Conservation (phyloP, 805 yeast species). For the Kluyveromyces dobzhanskii region DNA sequence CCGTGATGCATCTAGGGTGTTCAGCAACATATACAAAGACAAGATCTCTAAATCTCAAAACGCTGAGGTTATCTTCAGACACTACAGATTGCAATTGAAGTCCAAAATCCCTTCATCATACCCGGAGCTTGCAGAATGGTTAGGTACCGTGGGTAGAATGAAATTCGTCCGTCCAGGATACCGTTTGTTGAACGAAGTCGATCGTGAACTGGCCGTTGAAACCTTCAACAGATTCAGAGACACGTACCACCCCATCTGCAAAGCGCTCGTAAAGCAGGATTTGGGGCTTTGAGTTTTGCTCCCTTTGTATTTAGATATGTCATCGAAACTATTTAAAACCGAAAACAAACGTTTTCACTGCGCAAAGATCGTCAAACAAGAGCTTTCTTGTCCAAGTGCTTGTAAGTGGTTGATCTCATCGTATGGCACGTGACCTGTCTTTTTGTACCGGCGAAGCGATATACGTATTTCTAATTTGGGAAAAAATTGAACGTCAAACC, state of each 20-base stretch:
- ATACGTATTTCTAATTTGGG: too few relatives aligned
- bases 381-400: too few relatives aligned
- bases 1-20: slow-evolving; percentile 28
- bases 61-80: slow-evolving; percentile 75
- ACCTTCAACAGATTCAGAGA: slow-evolving; percentile 54
- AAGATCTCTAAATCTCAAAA: slow-evolving; percentile 49
- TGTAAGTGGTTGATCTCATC: too few relatives aligned
- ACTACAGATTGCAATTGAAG: slow-evolving; percentile 58
- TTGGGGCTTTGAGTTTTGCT: slow-evolving; percentile 35
- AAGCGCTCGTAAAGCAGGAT: slow-evolving; percentile 76
- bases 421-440: too few relatives aligned
- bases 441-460: too few relatives aligned
- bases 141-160: slow-evolving; percentile 91
- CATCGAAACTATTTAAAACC: neutral
- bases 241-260: slow-evolving; percentile 79
- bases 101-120: slow-evolving; percentile 42
- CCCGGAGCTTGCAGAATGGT: slow-evolving; percentile 63
- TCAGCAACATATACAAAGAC: slow-evolving; percentile 32
- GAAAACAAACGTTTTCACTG: neutral
- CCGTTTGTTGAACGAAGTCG: slow-evolving; percentile 53
- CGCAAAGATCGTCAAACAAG: too few relatives aligned
- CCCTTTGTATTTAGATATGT: neutral
- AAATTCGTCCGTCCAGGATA: slow-evolving; percentile 88
- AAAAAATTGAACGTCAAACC: too few relatives aligned
- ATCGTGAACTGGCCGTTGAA: slow-evolving; percentile 52